Evolutionary conservation across 148 eudicot genomes (phyloP).

Genomic region (Fagopyrum tataricum): DNA sequence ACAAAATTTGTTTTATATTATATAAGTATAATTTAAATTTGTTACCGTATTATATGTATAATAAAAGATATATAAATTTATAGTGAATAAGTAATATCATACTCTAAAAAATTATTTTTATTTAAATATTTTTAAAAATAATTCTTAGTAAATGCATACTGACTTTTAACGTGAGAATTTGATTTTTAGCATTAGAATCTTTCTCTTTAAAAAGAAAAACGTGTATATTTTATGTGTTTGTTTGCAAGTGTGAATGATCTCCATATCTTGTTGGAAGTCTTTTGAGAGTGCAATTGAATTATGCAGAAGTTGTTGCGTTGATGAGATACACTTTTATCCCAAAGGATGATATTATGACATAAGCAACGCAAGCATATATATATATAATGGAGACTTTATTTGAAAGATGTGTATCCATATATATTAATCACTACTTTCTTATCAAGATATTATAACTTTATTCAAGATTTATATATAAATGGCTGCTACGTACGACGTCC

Average conservation of each 20-base stretch:
- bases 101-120: too few species aligned
- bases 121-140: too few species aligned
- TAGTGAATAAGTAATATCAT: too few species aligned
- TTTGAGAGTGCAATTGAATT: background rate
- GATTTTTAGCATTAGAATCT: too few species aligned
- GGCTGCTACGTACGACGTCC: background rate
- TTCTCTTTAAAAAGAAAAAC: too few species aligned
- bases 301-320: constrained; percentile 5
- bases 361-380: background rate
- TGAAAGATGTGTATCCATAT: constrained; percentile 1
- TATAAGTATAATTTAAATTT: too few species aligned
- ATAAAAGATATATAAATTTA: too few species aligned
- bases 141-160: too few species aligned
- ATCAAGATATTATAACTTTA: background rate
- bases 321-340: background rate
- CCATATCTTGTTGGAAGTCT: background rate
- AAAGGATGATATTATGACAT: constrained; percentile 8
- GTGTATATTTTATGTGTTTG: background rate
- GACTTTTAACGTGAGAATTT: too few species aligned
- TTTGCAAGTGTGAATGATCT: background rate
- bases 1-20: too few species aligned
- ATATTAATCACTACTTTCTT: constrained; percentile 9
- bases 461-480: background rate
- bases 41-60: too few species aligned
- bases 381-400: constrained; percentile 11